Percentiles rank a stretch among this genome's conserved stretches.
Conservation (phyloP, 495 filamentous ascomycete species). For the Entonaema liquescens region DNA sequence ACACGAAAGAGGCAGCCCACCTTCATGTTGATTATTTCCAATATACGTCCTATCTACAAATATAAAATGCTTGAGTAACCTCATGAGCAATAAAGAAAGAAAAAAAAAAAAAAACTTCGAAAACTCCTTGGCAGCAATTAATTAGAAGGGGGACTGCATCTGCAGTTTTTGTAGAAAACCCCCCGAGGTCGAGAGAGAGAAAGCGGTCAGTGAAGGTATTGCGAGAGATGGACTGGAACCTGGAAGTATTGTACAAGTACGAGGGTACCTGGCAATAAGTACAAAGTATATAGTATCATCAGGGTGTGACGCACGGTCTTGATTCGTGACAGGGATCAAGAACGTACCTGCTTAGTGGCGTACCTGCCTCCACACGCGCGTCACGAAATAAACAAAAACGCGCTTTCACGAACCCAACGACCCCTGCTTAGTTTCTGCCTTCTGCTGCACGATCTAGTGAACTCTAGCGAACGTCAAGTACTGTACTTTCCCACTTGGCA, state of each 20-base stretch:
- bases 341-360: constrained; percentile 33
- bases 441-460: constrained; percentile 30
- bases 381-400: constrained; percentile 44
- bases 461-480: constrained; percentile 13
- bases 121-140: constrained; percentile 1
- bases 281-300: background rate
- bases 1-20: background rate
- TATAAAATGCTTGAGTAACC: background rate
- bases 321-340: constrained; percentile 10
- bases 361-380: constrained; percentile 29
- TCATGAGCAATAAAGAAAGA: background rate
- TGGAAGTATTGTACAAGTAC: constrained; percentile 8
- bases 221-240: too few relatives aligned
- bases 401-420: constrained; percentile 20
- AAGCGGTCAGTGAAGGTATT: constrained; percentile 23
- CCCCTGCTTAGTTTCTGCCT: background rate
- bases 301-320: constrained; percentile 8
- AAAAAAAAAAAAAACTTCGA: constrained; percentile 22
- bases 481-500: constrained; percentile 17
- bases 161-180: constrained; percentile 16
- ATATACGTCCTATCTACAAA: background rate
- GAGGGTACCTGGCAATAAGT: background rate
- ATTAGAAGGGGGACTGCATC: constrained; percentile 25
- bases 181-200: constrained; percentile 9
- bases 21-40: background rate